These are phyloP conservation scores for Syzygium jambos DNA, from an alignment of 345 rosid genomes.

Conservation along the genomic window DNA sequence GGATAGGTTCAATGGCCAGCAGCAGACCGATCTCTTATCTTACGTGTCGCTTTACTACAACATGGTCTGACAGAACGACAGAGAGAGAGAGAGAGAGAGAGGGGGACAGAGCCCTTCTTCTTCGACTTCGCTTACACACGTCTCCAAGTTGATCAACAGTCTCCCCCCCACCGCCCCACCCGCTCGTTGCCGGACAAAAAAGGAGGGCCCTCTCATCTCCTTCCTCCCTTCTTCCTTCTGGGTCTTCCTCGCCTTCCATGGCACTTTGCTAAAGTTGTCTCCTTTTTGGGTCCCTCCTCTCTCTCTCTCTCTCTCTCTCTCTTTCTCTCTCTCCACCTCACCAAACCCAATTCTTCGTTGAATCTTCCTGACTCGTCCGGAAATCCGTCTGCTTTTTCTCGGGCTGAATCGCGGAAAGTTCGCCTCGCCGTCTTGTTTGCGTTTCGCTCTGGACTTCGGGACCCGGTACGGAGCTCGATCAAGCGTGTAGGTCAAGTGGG, in stretches of 20 bases:
- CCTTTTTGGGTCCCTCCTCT: background rate
- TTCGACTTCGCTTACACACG: background rate
- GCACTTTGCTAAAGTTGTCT: background rate
- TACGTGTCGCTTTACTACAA: background rate
- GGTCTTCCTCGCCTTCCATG: background rate
- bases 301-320: background rate
- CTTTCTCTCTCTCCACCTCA: background rate
- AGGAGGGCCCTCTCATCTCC: background rate
- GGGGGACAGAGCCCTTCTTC: background rate
- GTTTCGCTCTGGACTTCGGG: background rate
- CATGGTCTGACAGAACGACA: too few species aligned
- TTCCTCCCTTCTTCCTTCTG: background rate
- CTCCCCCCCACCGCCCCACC: too few species aligned
- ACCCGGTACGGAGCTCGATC: background rate
- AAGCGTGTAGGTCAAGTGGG: background rate
- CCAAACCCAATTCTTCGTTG: background rate
- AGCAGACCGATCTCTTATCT: background rate
- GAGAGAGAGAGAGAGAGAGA: background rate
- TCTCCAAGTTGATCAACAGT: background rate
- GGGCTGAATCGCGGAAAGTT: background rate
- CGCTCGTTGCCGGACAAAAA: background rate
- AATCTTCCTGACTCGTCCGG: background rate
- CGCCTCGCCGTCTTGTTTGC: background rate
- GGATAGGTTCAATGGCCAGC: background rate
- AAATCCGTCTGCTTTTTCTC: background rate